phyloP scores from a whole-genome alignment of 2,329 filamentous ascomycete species.

The Neonectria ditissima region DNA sequence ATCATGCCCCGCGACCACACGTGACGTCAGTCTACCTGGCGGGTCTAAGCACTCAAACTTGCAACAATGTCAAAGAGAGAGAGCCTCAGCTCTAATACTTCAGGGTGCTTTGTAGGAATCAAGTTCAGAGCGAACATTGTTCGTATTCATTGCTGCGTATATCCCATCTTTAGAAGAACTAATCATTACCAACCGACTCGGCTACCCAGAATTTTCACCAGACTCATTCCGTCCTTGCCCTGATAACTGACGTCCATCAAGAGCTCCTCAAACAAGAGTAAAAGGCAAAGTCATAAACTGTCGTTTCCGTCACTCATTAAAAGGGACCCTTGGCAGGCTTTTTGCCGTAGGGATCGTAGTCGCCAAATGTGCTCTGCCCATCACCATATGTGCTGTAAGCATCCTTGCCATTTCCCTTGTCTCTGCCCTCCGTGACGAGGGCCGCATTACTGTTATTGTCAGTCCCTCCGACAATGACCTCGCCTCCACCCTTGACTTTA shows the following conservation, averaged over 20 bases:
- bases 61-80: too few relatives aligned
- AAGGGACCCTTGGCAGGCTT: conserved; percentile 43
- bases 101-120: not conserved
- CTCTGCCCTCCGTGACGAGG: conserved; percentile 34
- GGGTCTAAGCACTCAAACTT: too few relatives aligned
- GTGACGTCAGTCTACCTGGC: conserved; percentile 18
- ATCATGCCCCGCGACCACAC: conserved; percentile 40
- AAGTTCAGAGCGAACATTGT: not conserved
- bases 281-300: conserved; percentile 14
- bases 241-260: not conserved
- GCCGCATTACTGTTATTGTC: conserved; percentile 51
- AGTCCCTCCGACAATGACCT: conserved; percentile 79
- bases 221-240: not conserved
- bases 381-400: conserved; percentile 45
- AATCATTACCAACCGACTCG: not conserved
- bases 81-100: not conserved
- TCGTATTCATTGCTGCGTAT: conserved; percentile 16
- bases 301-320: conserved; percentile 25
- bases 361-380: conserved; percentile 42
- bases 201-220: conserved; percentile 17
- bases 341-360: conserved; percentile 49
- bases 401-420: conserved; percentile 39
- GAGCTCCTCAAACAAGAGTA: conserved; percentile 15
- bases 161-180: conserved; percentile 2
- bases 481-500: conserved; percentile 78